Base-by-base conservation (phyloP, 2,329 filamentous ascomycete species). In the Coniosporium tulheliwenetii region DNA sequence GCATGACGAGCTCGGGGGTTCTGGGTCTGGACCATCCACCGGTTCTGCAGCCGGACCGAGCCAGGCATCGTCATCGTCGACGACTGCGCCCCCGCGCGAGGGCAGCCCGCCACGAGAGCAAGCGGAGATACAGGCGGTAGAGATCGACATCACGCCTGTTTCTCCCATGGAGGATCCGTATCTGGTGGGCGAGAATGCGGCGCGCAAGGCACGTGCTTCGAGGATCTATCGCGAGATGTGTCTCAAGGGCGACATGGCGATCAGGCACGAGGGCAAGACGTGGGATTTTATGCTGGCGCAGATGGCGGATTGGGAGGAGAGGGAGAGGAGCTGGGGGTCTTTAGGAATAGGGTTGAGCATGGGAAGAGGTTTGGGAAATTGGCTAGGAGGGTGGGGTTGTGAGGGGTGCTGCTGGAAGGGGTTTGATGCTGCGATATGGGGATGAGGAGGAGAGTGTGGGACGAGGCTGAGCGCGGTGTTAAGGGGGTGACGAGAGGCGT, bases 121-220 rank as follows among this genome's bases (percentile, higher is more conserved):
- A 44, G 39, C 45, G 13, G 52, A 36, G 43, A 53, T 29, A 44
- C 48, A 9, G 41, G 31, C 43, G 29, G 40, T 40, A 13, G 45
- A 44, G 12, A 42, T 44, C 33, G 34, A 38, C 39, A 35, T 43
- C n/a, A 48, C 47, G 15, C 57, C 57, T 31, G 36, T 63, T 33
- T 64, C 69, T 5, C 76, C 75, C 2, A 64, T 78, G 13, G 79
- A 83, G 57, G 79, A 82, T 47, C 78, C 77, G 0, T 69, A 77
- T 42, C 61, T 82, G 8, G 79, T 82, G 2, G 79, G 79, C 30
- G 77, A 81, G 58, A 67, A 68, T 39, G 78, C 77, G 3, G 79
- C 79, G 2, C 63, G 65, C 8, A 57, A 66, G 45, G 75, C 76
- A 7, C 64, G 73, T 36, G 58, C 61, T n/a, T 71, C 73, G 51